Evolutionary conservation across 306 rosid species (phyloP).

Genomic region (Myrica gale): DNA sequence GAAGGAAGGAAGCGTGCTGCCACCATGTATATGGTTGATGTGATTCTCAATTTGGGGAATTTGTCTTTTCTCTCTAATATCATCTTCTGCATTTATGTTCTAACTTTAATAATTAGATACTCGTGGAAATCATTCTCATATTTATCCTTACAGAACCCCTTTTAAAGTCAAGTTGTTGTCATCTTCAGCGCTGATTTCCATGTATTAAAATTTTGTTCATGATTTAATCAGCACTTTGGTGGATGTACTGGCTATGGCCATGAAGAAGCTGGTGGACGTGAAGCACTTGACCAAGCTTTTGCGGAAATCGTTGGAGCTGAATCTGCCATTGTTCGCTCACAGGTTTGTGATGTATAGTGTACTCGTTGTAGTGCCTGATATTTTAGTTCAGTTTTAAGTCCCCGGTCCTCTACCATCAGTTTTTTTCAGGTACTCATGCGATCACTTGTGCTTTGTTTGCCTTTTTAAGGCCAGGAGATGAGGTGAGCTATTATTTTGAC

Average conservation of each 20-base stretch:
- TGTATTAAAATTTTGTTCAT: not conserved
- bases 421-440: conserved; percentile 98
- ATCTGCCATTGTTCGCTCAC: conserved; percentile 89
- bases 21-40: not conserved
- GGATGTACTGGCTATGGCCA: conserved; percentile 98
- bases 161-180: not conserved
- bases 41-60: no score
- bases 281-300: conserved; percentile 85
- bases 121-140: not conserved
- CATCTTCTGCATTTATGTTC: not conserved
- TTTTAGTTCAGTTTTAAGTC: conserved; percentile 4
- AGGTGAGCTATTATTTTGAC: conserved; percentile 51
- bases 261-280: conserved; percentile 97
- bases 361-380: not conserved
- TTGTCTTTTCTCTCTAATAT: not conserved
- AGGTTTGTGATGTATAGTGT: conserved; percentile 42
- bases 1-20: no score
- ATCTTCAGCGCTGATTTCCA: not conserved
- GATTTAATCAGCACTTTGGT: conserved; percentile 66
- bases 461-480: conserved; percentile 84
- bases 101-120: not conserved
- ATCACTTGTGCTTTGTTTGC: conserved; percentile 88
- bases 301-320: conserved; percentile 93
- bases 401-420: conserved; percentile 47
- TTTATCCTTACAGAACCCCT: not conserved